Percentiles rank a stretch among this genome's conserved stretches.
phyloP scores from a whole-genome alignment of 2,329 filamentous ascomycete genomes.

The Fonsecaea monophora region DNA sequence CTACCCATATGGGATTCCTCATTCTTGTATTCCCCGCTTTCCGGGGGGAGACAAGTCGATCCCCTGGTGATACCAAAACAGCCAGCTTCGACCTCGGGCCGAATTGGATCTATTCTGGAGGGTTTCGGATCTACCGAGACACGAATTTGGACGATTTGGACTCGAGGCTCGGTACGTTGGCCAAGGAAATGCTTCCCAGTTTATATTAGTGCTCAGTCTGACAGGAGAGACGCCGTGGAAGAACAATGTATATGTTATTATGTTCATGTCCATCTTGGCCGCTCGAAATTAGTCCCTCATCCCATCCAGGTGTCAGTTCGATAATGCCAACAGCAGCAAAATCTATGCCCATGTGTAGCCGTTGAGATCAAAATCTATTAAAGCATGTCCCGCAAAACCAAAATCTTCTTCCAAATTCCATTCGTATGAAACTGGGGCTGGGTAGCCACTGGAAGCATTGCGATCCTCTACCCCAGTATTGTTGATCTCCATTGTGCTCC shows the following conservation, averaged over 20 bases:
- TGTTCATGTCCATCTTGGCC: neutral
- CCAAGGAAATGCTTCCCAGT: neutral
- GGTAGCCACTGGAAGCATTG: neutral
- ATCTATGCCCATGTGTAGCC: constrained; percentile 2
- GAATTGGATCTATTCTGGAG: neutral
- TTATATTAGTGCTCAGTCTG: too few species aligned
- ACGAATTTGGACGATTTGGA: neutral
- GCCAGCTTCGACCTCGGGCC: neutral
- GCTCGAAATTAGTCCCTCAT: neutral
- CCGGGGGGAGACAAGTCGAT: neutral
- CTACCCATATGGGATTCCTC: neutral
- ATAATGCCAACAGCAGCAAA: neutral
- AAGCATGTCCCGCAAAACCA: neutral
- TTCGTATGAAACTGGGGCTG: neutral
- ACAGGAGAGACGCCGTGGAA: neutral
- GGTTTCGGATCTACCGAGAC: neutral
- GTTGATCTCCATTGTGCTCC: neutral
- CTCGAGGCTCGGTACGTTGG: neutral
- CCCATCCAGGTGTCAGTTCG: neutral
- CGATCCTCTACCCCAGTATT: neutral
- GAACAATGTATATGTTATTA: neutral
- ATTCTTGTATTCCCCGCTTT: neutral
- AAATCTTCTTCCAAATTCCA: constrained; percentile 3
- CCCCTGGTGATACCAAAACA: neutral
- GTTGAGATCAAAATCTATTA: neutral